Evolutionary conservation across 2,329 filamentous ascomycete species (phyloP).

Genomic region (Pseudogymnoascus sp.): DNA sequence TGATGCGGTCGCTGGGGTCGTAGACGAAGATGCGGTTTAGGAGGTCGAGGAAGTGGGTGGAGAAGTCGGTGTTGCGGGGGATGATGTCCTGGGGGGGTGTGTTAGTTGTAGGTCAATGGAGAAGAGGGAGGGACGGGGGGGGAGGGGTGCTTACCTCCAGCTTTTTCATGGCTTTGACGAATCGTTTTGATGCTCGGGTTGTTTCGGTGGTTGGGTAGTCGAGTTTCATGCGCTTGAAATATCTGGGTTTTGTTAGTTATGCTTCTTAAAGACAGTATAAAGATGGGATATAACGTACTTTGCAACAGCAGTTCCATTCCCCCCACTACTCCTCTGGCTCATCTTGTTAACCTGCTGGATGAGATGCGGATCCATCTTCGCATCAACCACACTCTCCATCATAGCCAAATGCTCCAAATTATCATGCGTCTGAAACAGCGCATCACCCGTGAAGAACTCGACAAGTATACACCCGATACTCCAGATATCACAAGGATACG

Average conservation of each 20-base stretch:
- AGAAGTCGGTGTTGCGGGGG: slow-evolving; percentile 48
- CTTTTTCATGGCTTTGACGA: slow-evolving; percentile 65
- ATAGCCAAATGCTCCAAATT: slow-evolving; percentile 66
- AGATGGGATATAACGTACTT: slow-evolving; percentile 42
- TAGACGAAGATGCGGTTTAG: slow-evolving; percentile 61
- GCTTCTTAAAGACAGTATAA: neutral
- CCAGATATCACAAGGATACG: slow-evolving; percentile 65
- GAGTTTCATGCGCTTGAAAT: slow-evolving; percentile 54
- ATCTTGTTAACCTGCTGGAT: slow-evolving; percentile 50
- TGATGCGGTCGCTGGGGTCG: slow-evolving; percentile 56
- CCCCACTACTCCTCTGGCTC: slow-evolving; percentile 42
- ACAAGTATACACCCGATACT: slow-evolving; percentile 66
- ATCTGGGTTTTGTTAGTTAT: slow-evolving; percentile 23
- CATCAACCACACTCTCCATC: slow-evolving; percentile 61
- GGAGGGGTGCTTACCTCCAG: slow-evolving; percentile 42
- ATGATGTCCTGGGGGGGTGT: slow-evolving; percentile 51
- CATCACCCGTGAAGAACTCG: slow-evolving; percentile 63
- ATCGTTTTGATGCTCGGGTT: slow-evolving; percentile 53
- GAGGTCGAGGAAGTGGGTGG: slow-evolving; percentile 55
- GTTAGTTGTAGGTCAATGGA: slow-evolving; percentile 13
- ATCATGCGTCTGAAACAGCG: slow-evolving; percentile 63
- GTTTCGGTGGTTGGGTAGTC: slow-evolving; percentile 58
- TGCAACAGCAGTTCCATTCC: slow-evolving; percentile 44
- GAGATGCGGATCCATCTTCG: slow-evolving; percentile 49
- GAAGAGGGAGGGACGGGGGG: neutral